Base-by-base conservation (phyloP, 1,139 yeast species). In the Blastobotrys aristatus region DNA sequence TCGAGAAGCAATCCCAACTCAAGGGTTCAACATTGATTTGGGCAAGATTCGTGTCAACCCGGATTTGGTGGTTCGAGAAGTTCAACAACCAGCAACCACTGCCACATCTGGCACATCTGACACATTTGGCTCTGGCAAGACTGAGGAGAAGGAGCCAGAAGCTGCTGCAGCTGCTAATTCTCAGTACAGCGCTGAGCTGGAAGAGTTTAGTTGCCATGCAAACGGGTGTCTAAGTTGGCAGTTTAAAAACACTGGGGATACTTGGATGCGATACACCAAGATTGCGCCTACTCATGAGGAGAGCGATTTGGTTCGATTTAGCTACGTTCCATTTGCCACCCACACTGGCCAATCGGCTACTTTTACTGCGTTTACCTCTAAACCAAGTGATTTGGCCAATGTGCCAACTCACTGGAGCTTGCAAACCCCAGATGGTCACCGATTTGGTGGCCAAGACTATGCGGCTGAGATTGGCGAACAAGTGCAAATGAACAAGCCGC, bases 191-290 rank as follows among this genome's bases (percentile, higher is more conserved):
- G 48, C 50, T 11, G 51, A 48, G 22, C 32, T 47, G 14, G 40
- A 40, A 1, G 44, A 44, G 22, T 47, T 50, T 20, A 33, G 43
- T 3, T 33, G 46, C 26, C 41, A 45, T n/a, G 17, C 40, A n/a
- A 47, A 44, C 20, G 52, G 50, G 4, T 50, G 52, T 21, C 36
- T 47, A 24, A 50, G 47, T 1, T 45, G 50, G 50, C 42, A 35
- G 11, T 45, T 52, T 32, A 44, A 37, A 29, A 53, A 55, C 44
- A 49, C 48, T 8, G 58, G 58, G 17, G 44, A 42, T 27, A 35
- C 53, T 13, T 55, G 58, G 58, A 53, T 54, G 7, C 43, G 47
- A 24, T 55, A 52, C 34, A 51, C 55, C 18, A 31, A 31, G 34
- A 44, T 47, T 17, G 47, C 44, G 10, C 49, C 51, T 6, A 44